Base-by-base conservation (phyloP, 1,139 yeast species). In the Sugiyamaella castrensis region DNA sequence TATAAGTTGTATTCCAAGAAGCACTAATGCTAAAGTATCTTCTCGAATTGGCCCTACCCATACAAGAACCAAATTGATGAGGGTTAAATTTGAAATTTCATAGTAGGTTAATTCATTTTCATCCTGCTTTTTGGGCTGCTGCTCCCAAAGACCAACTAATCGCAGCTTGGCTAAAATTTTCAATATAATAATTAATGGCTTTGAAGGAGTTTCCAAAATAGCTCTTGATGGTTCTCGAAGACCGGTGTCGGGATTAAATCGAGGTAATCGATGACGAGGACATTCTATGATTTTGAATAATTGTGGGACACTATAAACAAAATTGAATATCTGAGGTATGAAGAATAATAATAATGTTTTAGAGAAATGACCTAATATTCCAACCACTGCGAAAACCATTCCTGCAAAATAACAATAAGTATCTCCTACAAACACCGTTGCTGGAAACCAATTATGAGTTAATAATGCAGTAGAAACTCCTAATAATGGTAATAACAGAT, bases 351-450 rank as follows among this genome's bases (percentile, higher is more conserved):
- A 72, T 58, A 92, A 73, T 0, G 99, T 92, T 69, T 92, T 92
- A 42, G 97, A 87, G 66, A 91, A 94, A 70, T 92, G 99, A 1
- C 98, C 98, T 53, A 88, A 76, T 38, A 92, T 94, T 2, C 98
- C 98, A 27, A 88, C 96, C 34, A 91, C 94, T 0, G 98, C 98
- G 69, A 92, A 91, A 0, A 92, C 96, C 98, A 92, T 92, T 2
- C 99, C 99, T 30, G 96, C 88, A 67, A 92, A 89, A 69, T 94
- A 92, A 69, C 99, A 92, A 71, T 86, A 94, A 0, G 98, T 92
- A 64, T 92, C 99, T 24, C 99, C 99, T 3, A 94, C 99, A 71
- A 92, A 92, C 1, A 88, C 98, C 51, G 71, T 71, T 0, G 98
- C 89, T 1, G 98, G 98, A 71, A 75, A 92, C 84, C 92, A 86